Base-by-base conservation (phyloP, 2,329 filamentous ascomycete genomes). In the Canariomyces notabilis region DNA sequence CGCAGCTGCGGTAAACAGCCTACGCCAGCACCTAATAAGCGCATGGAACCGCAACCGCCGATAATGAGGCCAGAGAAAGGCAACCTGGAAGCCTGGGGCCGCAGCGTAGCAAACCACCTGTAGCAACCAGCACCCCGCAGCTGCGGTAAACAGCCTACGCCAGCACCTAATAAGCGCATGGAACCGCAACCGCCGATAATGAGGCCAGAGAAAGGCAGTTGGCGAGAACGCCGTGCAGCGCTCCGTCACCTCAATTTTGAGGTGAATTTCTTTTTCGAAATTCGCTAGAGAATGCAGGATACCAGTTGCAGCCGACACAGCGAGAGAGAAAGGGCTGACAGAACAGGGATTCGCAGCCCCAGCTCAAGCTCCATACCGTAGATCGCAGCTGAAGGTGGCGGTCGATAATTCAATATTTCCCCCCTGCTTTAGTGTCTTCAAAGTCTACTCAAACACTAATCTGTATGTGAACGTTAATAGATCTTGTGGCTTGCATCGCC, bases 1-100 rank as follows among this genome's bases (percentile, higher is more conserved):
- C 44, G 49, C 49, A 46, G 42, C 35, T 46, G 38, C 35, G 35
- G 46, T 48, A 45, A 53, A 45, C 49, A 54, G 44, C 43, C 23
- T 23, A 23, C 42, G 22, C 40, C 15, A 21, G 18, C n/a, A 22
- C 39, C 26, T 40, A 39, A n/a, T 33, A 19, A 34, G 21, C 40
- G 35, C 39, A 33, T 32, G 33, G n/a, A 29, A 41, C 16, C 18
- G 21, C 34, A 20, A 22, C 20, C 31, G 19, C 33, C 37, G 16
- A 41, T 37, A n/a, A 41, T 32, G 41, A 48, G 36, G 48, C 47
- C 37, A 16, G 22, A 21, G n/a, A n/a, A 8, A 18, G 9, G 12
- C 15, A n/a, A n/a, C n/a, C n/a, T n/a, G n/a, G n/a, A n/a, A n/a
- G n/a, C 46, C 33, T 49, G 46, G 46, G 41, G 42, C 43, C 42